Conservation (phyloP, 2,329 filamentous ascomycete genomes). For the Tolypocladium endophyticum region DNA sequence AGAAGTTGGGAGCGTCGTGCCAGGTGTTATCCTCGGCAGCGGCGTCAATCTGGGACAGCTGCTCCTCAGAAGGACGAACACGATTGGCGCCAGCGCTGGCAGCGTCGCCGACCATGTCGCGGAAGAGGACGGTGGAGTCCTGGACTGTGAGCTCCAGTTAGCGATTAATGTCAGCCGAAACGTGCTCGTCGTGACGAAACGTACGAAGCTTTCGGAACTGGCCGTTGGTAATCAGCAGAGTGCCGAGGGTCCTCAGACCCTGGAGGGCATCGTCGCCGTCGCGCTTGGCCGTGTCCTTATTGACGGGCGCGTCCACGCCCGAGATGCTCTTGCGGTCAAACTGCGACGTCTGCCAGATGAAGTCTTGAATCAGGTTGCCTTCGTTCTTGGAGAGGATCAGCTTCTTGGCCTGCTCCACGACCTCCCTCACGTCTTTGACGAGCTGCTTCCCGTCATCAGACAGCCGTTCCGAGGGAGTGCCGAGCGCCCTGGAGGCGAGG, state of each 20-base stretch:
- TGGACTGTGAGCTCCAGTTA: slow-evolving; percentile 38
- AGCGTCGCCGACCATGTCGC: slow-evolving; percentile 86
- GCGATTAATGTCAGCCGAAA: not conserved
- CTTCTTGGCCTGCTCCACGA: slow-evolving; percentile 75
- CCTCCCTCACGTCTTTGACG: slow-evolving; percentile 64
- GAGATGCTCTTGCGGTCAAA: slow-evolving; percentile 54
- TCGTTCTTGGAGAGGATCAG: slow-evolving; percentile 89
- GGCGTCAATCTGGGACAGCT: slow-evolving; percentile 66
- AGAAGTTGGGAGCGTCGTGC: slow-evolving; percentile 77
- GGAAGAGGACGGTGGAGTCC: slow-evolving; percentile 70
- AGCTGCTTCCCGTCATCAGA: slow-evolving; percentile 75
- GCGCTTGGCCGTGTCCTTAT: slow-evolving; percentile 68
- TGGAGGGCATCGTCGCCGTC: slow-evolving; percentile 77
- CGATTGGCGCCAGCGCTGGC: slow-evolving; percentile 66
- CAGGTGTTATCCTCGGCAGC: slow-evolving; percentile 86
- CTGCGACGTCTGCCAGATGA: slow-evolving; percentile 86
- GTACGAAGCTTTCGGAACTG: slow-evolving; percentile 84
- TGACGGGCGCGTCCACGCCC: slow-evolving; percentile 55
- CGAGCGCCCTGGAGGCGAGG: slow-evolving; percentile 59
- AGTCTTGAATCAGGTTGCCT: slow-evolving; percentile 88
- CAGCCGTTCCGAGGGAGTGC: slow-evolving; percentile 62
- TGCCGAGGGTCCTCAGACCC: slow-evolving; percentile 79
- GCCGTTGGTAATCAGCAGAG: slow-evolving; percentile 85
- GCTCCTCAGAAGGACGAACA: slow-evolving; percentile 69
- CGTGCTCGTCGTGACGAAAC: slow-evolving; percentile 24